Evolutionary conservation across 2,329 filamentous ascomycete species (phyloP), one percentile per base, ranked within the genome.

Genomic region (Beauveria pseudobassiana): DNA sequence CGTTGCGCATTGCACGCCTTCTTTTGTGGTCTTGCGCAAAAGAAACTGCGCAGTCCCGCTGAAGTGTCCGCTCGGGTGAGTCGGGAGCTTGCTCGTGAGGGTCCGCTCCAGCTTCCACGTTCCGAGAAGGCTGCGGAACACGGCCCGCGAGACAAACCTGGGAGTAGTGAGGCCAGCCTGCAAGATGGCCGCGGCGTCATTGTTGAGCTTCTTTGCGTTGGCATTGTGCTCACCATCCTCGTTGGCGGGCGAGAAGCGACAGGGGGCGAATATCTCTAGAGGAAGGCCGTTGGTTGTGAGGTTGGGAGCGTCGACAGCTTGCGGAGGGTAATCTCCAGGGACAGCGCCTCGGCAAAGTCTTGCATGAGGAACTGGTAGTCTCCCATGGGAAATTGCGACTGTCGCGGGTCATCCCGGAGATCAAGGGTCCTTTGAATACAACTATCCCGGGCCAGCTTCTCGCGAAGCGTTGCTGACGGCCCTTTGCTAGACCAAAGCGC

Each of bases 341-440:
- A 78, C 2, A 91, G 76, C 0, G 85, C 82, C 2, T 79, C 71
- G 14, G 86, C 78, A 63, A 93, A 85, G 14, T 88, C 83, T 65
- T 91, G 86, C 80, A 93, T 87, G 14, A 93, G 74, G 64, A 86
- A 93, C 8, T 85, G 74, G 71, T 93, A 93, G 72, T 96, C 91
- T 10, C 87, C 87, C 87, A 93, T 93, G 43, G 90, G 91, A 67
- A 92, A 95, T 67, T 95, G 91, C 64, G 72, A 88, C 66, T 75
- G 74, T 6, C 77, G 80, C 10, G 74, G 78, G 66, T 82, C 80
- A 24, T 68, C 68, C 14, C 87, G 80, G 38, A 90, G 76, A 3
- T 72, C 67, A 0, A 84, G 68, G 0, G 82, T 80, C 24, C 77
- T 73, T 30, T 75, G 70, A 8, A 82, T 75, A 0, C 77, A 80